Percentiles rank a stretch among this genome's conserved stretches.
These are phyloP conservation scores for Solanum appendiculatum DNA, from an alignment of 257 asterid genomes.

Conservation along the genomic window DNA sequence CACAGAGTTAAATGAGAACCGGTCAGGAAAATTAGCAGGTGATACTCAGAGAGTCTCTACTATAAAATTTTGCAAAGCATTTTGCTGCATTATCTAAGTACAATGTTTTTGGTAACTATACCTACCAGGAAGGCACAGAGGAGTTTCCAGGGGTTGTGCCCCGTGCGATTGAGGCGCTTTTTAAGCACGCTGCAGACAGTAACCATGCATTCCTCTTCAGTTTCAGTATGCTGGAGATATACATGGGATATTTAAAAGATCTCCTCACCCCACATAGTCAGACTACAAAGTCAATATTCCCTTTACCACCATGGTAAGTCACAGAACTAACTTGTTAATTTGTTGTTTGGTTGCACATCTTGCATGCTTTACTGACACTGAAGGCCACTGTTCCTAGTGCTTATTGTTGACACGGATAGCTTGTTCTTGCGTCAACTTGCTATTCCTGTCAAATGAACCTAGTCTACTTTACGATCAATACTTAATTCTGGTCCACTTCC, in stretches of 20 bases:
- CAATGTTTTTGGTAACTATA: background rate
- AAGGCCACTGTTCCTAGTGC: background rate
- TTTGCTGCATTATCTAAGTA: background rate
- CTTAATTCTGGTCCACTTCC: background rate
- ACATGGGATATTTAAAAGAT: conserved; percentile 11
- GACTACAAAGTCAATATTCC: background rate
- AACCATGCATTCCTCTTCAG: conserved; percentile 4
- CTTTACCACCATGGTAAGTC: conserved; percentile 3
- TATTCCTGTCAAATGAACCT: background rate
- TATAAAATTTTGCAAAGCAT: background rate
- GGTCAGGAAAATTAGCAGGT: background rate
- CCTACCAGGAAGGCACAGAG: conserved; percentile 4
- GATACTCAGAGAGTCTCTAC: background rate
- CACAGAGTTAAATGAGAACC: background rate
- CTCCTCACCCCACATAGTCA: background rate
- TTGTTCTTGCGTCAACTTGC: background rate
- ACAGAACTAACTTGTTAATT: background rate
- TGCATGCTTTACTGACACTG: background rate
- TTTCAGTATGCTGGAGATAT: conserved; percentile 9
- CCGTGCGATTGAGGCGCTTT: conserved; percentile 3
- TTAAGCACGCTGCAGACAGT: conserved; percentile 4
- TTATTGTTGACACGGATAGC: background rate
- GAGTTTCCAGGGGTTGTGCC: conserved; percentile 12
- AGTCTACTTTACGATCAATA: background rate
- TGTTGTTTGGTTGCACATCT: no score